Conservation (phyloP, 257 asterid genomes). For the Salvia hispanica region DNA sequence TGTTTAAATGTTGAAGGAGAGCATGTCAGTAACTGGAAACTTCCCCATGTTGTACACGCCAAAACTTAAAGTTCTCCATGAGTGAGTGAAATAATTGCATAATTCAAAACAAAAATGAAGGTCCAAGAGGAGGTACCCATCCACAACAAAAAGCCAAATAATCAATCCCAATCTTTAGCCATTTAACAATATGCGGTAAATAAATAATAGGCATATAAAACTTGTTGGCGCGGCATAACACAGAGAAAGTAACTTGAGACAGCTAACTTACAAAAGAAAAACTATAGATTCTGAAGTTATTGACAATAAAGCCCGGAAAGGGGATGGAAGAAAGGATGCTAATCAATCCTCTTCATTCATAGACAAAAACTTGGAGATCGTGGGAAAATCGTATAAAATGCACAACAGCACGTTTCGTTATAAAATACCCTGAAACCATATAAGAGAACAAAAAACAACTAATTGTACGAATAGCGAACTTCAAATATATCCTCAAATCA, state of each 20-base stretch:
- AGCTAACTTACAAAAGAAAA: background rate
- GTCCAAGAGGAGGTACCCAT: background rate
- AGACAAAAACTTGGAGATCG: background rate
- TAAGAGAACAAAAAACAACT: background rate
- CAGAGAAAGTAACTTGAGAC: background rate
- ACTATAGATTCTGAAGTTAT: background rate
- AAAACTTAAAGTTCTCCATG: conserved; percentile 5
- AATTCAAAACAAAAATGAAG: background rate
- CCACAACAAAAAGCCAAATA: conserved; percentile 1
- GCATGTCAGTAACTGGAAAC: conserved; percentile 24
- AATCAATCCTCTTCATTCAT: conserved; percentile 12
- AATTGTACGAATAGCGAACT: background rate
- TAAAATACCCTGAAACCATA: conserved; percentile 5
- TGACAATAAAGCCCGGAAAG: background rate
- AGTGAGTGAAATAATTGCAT: background rate
- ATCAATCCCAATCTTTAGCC: background rate
- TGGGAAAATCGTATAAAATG: conserved; percentile 2
- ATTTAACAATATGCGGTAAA: background rate
- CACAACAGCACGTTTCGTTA: background rate
- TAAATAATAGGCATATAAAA: background rate
- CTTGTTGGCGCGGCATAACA: background rate
- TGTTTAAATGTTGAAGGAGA: conserved; percentile 22
- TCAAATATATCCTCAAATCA: no score
- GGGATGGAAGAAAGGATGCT: background rate
- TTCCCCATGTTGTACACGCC: conserved; percentile 7